Conservation (phyloP, 2,329 filamentous ascomycete species). For the Pezicula neosporulosa region DNA sequence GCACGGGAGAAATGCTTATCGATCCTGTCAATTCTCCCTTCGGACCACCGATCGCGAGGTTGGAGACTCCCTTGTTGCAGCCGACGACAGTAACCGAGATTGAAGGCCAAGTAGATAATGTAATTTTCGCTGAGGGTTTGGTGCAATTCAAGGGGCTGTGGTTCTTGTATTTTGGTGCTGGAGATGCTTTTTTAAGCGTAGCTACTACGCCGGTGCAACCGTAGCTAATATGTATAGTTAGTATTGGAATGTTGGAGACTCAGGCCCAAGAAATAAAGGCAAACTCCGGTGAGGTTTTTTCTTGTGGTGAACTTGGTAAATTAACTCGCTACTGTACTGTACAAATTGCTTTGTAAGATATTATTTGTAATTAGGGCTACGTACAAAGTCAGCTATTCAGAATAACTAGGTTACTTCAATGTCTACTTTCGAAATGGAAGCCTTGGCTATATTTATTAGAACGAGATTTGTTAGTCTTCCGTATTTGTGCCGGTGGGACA, state of each 20-base stretch:
- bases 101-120: conserved; percentile 28
- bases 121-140: conserved; percentile 30
- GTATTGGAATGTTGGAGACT: too few relatives aligned
- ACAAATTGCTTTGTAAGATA: too few relatives aligned
- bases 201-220: background rate
- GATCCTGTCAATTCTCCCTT: conserved; percentile 22
- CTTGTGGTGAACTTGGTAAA: too few relatives aligned
- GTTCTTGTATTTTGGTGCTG: conserved; percentile 29
- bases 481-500: too few relatives aligned
- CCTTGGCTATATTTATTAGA: too few relatives aligned
- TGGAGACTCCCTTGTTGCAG: conserved; percentile 27
- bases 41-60: conserved; percentile 24
- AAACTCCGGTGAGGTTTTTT: too few relatives aligned
- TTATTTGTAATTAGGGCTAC: too few relatives aligned
- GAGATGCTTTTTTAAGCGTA: conserved; percentile 16
- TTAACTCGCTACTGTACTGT: too few relatives aligned
- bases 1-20: conserved; percentile 30
- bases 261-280: background rate
- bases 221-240: background rate
- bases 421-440: too few relatives aligned
- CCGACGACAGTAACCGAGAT: conserved; percentile 24
- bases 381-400: too few relatives aligned
- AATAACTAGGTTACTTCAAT: too few relatives aligned
- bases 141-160: conserved; percentile 30
- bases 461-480: too few relatives aligned